Evolutionary conservation across 2,329 filamentous ascomycete species (phyloP).

Genomic region (Colletotrichum sp.): DNA sequence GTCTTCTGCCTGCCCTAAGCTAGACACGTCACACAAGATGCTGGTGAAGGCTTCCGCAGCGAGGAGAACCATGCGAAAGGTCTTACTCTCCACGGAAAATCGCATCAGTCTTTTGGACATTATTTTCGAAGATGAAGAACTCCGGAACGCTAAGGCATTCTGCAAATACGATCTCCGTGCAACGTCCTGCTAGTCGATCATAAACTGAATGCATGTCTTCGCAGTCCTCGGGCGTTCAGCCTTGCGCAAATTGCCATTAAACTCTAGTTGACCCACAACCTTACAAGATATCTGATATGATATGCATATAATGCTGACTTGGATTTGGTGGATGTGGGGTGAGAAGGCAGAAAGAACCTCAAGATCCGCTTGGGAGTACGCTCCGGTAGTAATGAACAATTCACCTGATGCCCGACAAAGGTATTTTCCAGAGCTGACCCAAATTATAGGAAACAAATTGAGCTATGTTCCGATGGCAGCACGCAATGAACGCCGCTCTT

Average conservation of each 20-base stretch:
- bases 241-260: not conserved
- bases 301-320: not conserved
- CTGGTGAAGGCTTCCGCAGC: not conserved
- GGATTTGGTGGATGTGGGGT: not conserved
- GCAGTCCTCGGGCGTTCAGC: not conserved
- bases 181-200: not conserved
- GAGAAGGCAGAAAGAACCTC: not conserved
- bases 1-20: not conserved
- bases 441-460: not conserved
- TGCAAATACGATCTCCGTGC: not conserved
- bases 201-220: not conserved
- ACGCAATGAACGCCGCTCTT: not conserved
- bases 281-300: not conserved
- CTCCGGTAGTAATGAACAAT: not conserved
- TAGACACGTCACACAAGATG: not conserved
- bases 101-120: not conserved
- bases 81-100: not conserved
- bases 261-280: not conserved
- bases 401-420: not conserved
- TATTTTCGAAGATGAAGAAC: not conserved
- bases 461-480: not conserved
- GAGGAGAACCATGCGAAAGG: not conserved
- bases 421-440: fast-evolving
- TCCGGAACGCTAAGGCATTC: not conserved
- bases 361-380: not conserved